Evolutionary conservation across 805 yeast species (phyloP), one percentile per base, ranked within the genome.

Genomic region (Kazachstania viticola): DNA sequence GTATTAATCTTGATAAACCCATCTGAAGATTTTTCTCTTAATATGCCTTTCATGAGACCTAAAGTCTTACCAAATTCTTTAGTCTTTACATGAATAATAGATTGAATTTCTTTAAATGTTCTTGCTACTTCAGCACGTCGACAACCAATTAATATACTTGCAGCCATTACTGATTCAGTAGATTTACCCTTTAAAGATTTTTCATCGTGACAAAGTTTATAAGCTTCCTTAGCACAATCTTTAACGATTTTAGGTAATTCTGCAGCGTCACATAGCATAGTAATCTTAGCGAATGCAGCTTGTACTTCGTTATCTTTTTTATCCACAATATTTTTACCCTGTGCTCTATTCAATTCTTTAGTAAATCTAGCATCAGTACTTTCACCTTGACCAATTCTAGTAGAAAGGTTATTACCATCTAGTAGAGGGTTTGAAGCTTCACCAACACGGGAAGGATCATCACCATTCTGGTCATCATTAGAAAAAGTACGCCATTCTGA

Each of bases 401-500:
- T 88, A 12, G 93, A 83, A 34, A 88, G 73, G 56, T 87, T 93
- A 46, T 81, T 88, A 14, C 93, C 80, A 50, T 87, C 96, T 44
- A 91, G 67, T 33, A 87, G 63, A 8, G 96, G 95, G 53, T 87
- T 87, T 13, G 85, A 77, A 4, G 96, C 96, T 53, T 87, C 96
- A 58, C 98, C 98, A 41, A 88, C 98, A 81, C 98, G 97, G 43
- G 91, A 78, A 4, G 98, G 98, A 56, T 88, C 98, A 57, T 85
- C 96, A 47, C 94, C 94, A 46, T 88, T 91, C 56, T 88, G 97
- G 57, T 88, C 98, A 56, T 88, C 98, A 53, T 91, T 91, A 37
- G 93, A 79, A 56, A 88, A 88, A 2, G 98, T 91, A 65, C 98
- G 81, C 98, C 98, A 88, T 65, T 88, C 98, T 1, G 95, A 83